Conservation (phyloP, 192 early-diverging fungal species). For the Pilaira anomala region DNA sequence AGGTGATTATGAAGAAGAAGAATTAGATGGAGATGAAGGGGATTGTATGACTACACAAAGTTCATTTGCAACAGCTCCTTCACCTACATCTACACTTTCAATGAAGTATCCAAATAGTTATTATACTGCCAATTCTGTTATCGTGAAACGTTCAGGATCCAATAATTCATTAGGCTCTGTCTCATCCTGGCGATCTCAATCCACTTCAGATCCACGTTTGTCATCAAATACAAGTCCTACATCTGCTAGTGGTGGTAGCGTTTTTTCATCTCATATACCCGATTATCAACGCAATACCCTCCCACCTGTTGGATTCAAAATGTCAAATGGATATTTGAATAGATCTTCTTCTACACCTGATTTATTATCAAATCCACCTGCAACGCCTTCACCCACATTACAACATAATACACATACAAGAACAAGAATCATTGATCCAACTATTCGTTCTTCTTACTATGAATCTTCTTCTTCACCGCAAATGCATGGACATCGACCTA, state of each 20-base stretch:
- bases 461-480: not conserved
- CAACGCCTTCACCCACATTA: not conserved
- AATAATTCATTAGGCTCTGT: slow-evolving; percentile 15
- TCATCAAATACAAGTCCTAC: not conserved
- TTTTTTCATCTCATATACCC: not conserved
- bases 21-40: not conserved
- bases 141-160: not conserved
- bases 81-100: no score
- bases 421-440: not conserved
- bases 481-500: not conserved
- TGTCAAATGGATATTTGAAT: slow-evolving; percentile 14
- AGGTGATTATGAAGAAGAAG: not conserved
- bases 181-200: slow-evolving; percentile 17
- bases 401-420: not conserved
- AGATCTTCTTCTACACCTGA: slow-evolving; percentile 31
- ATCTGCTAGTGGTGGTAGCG: not conserved
- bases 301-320: not conserved
- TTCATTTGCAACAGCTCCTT: no score
- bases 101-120: no score
- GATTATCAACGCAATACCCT: slow-evolving; percentile 9
- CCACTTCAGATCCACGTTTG: not conserved
- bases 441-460: slow-evolving; percentile 10
- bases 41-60: not conserved
- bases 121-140: no score
- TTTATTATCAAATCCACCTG: slow-evolving; percentile 4